These are phyloP conservation scores for Monosporozyma servazzii DNA, from an alignment of 805 yeast species.

Conservation along the genomic window DNA sequence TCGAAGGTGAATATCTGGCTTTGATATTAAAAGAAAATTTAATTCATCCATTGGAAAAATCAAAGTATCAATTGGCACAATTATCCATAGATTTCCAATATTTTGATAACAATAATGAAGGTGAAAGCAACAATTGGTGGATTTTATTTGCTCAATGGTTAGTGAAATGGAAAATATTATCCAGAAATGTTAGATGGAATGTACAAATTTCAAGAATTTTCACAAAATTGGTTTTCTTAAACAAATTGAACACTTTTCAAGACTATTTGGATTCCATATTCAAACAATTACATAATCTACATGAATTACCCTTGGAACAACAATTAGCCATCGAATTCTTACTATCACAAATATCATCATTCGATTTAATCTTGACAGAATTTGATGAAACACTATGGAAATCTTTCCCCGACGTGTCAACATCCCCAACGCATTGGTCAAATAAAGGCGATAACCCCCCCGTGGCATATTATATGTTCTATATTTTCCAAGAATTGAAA, in stretches of 20 bases:
- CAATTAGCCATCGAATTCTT: constrained; percentile 15
- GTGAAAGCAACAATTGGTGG: too few relatives aligned
- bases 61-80: constrained; percentile 32
- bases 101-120: constrained; percentile 5
- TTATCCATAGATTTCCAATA: constrained; percentile 28
- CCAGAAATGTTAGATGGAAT: constrained; percentile 32
- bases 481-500: constrained; percentile 23
- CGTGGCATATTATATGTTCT: constrained; percentile 30
- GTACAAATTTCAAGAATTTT: constrained; percentile 28
- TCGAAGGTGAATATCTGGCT: constrained; percentile 32
- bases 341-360: constrained; percentile 24
- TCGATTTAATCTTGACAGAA: constrained; percentile 24
- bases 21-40: constrained; percentile 26
- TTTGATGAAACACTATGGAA: constrained; percentile 19
- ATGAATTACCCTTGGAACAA: constrained; percentile 17
- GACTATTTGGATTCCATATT: constrained; percentile 27
- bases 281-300: constrained; percentile 21
- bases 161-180: constrained; percentile 28
- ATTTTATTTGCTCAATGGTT: constrained; percentile 28
- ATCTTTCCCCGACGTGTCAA: constrained; percentile 9
- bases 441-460: constrained; percentile 30
- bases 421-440: constrained; percentile 21
- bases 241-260: constrained; percentile 21
- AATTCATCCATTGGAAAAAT: constrained; percentile 26
- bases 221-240: constrained; percentile 12